Conservation (phyloP, 2,329 filamentous ascomycete species). For the Sarocladium strictum region DNA sequence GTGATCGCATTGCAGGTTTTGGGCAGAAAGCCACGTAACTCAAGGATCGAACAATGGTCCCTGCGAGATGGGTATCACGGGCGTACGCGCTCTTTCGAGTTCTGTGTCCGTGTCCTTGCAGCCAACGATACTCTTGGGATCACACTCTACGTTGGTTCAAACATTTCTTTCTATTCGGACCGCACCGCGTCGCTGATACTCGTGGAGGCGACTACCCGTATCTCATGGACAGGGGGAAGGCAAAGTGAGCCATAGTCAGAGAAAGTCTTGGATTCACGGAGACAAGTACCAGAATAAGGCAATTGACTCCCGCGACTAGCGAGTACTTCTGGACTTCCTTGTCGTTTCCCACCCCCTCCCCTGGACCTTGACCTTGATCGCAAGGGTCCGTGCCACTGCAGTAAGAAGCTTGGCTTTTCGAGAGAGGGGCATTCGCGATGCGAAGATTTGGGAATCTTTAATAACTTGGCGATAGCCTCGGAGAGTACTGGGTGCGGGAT, state of each 20-base stretch:
- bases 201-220: background rate
- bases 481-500: no score
- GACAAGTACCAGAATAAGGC: constrained; percentile 3
- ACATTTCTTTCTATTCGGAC: background rate
- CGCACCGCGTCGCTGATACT: background rate
- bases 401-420: constrained; percentile 1
- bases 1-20: background rate
- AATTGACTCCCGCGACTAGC: constrained; percentile 8
- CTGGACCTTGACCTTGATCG: background rate
- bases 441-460: background rate
- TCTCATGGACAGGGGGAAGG: background rate
- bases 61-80: background rate
- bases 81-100: background rate
- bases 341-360: background rate
- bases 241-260: background rate
- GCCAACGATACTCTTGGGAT: background rate
- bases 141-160: background rate
- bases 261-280: background rate
- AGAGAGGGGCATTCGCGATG: background rate
- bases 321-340: background rate
- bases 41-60: background rate
- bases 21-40: background rate
- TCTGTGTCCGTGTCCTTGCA: background rate
- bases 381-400: background rate
- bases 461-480: background rate